These are phyloP conservation scores for Chimonanthus praecox DNA, from an alignment of 164 flowering plant genomes.

Conservation along the genomic window DNA sequence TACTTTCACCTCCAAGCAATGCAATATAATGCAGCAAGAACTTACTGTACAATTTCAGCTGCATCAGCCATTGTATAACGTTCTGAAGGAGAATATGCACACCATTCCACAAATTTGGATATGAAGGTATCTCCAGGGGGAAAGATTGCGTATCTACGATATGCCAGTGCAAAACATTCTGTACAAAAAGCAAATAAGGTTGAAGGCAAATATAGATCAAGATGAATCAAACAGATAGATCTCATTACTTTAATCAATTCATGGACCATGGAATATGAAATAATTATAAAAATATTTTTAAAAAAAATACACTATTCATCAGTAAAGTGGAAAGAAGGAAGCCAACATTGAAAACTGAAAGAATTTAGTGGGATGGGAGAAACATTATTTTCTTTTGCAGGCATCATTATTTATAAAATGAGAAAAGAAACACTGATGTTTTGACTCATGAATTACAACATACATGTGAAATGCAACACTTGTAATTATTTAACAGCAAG, in stretches of 20 bases:
- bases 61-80: slow-evolving; percentile 82
- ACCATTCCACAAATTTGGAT: slow-evolving; percentile 84
- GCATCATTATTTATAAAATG: neutral
- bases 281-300: too few species aligned
- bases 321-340: too few species aligned
- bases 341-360: too few species aligned
- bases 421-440: neutral
- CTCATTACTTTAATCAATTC: too few species aligned
- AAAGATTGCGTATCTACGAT: slow-evolving; percentile 86
- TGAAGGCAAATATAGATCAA: neutral
- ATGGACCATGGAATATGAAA: neutral
- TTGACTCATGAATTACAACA: too few species aligned
- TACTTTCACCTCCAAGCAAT: neutral
- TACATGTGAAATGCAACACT: too few species aligned
- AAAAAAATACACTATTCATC: too few species aligned
- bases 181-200: slow-evolving; percentile 13
- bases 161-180: slow-evolving; percentile 97
- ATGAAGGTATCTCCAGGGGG: slow-evolving; percentile 89
- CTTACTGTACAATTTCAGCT: slow-evolving; percentile 68
- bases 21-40: neutral
- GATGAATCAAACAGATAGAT: neutral
- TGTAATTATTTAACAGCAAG: too few species aligned
- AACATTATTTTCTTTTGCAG: neutral
- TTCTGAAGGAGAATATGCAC: slow-evolving; percentile 68
- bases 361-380: neutral